phyloP scores from a whole-genome alignment of 345 rosid species.

The Salix caprea region DNA sequence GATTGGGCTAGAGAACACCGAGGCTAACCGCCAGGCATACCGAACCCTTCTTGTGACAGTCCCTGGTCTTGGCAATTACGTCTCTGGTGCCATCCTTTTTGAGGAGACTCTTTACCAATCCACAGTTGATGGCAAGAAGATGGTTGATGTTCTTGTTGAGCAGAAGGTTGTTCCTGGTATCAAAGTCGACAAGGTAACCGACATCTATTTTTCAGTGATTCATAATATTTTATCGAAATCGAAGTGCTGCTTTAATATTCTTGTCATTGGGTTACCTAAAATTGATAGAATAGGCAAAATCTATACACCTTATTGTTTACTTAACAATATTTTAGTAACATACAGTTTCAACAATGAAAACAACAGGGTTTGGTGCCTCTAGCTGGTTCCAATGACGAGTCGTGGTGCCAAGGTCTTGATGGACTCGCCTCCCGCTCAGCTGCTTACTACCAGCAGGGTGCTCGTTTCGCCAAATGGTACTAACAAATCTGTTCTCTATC shows the following conservation, averaged over 20 bases:
- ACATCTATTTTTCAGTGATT: not conserved
- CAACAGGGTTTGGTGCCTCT: conserved; percentile 95
- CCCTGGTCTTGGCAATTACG: conserved; percentile 79
- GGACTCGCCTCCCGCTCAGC: conserved; percentile 92
- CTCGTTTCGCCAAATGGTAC: conserved; percentile 98
- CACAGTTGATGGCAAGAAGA: conserved; percentile 78
- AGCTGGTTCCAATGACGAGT: conserved; percentile 82
- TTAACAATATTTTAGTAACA: not conserved
- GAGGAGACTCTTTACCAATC: conserved; percentile 99
- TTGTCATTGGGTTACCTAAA: not conserved
- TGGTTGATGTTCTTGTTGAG: conserved; percentile 82
- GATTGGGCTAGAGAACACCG: conserved; percentile 92
- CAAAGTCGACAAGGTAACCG: conserved; percentile 88
- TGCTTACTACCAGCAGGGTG: conserved; percentile 99
- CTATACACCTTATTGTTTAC: not conserved
- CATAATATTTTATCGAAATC: not conserved
- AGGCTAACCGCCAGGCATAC: conserved; percentile 96
- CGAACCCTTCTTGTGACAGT: conserved; percentile 76
- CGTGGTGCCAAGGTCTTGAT: conserved; percentile 99
- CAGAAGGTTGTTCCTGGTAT: conserved; percentile 95
- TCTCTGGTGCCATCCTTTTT: conserved; percentile 89
- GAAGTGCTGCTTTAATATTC: not conserved
- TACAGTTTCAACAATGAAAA: conserved; percentile 10
- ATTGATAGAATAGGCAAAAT: not conserved
- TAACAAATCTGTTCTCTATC: not conserved